phyloP scores from a whole-genome alignment of 192 early-diverging fungal species.

The Mortierella alpina region DNA sequence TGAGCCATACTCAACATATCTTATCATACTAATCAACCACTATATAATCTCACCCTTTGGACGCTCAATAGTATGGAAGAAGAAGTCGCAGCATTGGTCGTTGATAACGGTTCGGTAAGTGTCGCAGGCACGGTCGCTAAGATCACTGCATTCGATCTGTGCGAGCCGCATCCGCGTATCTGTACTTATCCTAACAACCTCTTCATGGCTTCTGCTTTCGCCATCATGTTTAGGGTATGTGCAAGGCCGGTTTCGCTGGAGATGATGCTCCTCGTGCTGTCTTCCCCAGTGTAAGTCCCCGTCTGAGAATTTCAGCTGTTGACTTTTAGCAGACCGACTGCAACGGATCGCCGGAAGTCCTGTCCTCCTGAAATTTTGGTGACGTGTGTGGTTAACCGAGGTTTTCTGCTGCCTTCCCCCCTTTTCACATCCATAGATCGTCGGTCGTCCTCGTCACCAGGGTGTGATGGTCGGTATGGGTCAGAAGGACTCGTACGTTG shows the following conservation, averaged over 20 bases:
- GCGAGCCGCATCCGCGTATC: no score
- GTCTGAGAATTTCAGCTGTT: slow-evolving; percentile 13
- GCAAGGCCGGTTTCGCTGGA: slow-evolving; percentile 94
- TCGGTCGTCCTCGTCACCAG: slow-evolving; percentile 88
- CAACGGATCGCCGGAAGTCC: no score
- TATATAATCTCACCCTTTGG: neutral
- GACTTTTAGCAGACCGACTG: slow-evolving; percentile 5
- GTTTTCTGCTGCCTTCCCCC: neutral
- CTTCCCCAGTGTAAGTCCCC: slow-evolving; percentile 44
- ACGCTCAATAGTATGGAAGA: slow-evolving; percentile 61
- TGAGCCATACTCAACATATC: neutral
- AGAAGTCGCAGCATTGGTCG: slow-evolving; percentile 89
- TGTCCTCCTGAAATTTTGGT: neutral
- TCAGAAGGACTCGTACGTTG: slow-evolving; percentile 91
- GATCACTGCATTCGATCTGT: no score
- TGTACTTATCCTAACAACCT: no score
- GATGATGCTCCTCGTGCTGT: slow-evolving; percentile 92
- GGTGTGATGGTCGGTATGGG: slow-evolving; percentile 93
- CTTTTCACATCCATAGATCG: slow-evolving; percentile 70
- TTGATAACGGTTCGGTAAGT: slow-evolving; percentile 84
- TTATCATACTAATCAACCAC: no score
- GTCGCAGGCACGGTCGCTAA: no score
- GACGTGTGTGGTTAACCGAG: neutral
- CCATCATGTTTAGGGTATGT: slow-evolving; percentile 70
- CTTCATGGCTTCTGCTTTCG: no score